Evolutionary conservation across 2,329 filamentous ascomycete species (phyloP).

Genomic region (Pseudogymnoascus sp.): DNA sequence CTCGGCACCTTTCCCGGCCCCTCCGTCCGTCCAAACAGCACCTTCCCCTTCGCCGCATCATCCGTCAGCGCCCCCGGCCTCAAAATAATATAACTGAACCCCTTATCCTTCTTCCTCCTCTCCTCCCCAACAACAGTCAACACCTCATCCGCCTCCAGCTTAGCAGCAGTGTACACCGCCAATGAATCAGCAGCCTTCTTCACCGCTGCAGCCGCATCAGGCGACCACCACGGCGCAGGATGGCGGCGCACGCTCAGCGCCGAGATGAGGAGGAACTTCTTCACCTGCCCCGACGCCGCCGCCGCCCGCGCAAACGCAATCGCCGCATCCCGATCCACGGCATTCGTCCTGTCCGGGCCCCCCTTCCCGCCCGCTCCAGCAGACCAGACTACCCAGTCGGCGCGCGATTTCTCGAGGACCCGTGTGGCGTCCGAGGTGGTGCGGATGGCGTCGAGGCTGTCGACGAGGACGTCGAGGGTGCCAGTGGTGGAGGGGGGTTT

Average conservation of each 20-base stretch:
- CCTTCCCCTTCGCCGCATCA: constrained; percentile 37
- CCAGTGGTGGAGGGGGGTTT: constrained; percentile 34
- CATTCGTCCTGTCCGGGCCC: constrained; percentile 46
- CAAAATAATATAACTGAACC: constrained; percentile 40
- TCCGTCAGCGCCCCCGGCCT: constrained; percentile 44
- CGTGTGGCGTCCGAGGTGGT: constrained; percentile 51
- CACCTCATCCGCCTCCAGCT: constrained; percentile 50
- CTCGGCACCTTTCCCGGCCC: constrained; percentile 37
- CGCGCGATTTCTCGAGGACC: constrained; percentile 52
- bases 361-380: constrained; percentile 56
- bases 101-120: constrained; percentile 18
- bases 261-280: constrained; percentile 57
- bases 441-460: constrained; percentile 63
- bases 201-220: constrained; percentile 35
- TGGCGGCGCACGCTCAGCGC: constrained; percentile 47
- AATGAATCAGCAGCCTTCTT: constrained; percentile 35
- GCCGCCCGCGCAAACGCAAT: constrained; percentile 54
- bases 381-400: constrained; percentile 61
- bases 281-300: constrained; percentile 43
- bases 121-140: constrained; percentile 41
- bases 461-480: constrained; percentile 58
- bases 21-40: constrained; percentile 34
- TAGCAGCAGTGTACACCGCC: constrained; percentile 50
- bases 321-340: constrained; percentile 56
- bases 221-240: constrained; percentile 48